phyloP scores from a whole-genome alignment of 2,329 filamentous ascomycete species.

The Chrysoporthe austroafricana region DNA sequence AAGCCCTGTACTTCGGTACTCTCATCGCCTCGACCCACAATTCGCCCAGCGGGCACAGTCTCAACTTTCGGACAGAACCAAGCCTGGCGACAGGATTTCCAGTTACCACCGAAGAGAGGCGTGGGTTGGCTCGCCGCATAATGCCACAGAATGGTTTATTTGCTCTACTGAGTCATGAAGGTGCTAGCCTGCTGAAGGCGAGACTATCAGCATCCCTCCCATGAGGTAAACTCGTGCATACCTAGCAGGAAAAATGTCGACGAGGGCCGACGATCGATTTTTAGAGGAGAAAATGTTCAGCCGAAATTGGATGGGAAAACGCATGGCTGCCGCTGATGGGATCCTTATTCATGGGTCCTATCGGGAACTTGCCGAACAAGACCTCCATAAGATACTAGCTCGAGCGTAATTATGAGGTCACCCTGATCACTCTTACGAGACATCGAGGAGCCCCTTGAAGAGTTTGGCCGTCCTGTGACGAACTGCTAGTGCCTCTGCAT shows the following conservation, averaged over 20 bases:
- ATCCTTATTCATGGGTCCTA: neutral
- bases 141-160: neutral
- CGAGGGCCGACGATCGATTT: neutral
- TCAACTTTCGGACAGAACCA: conserved; percentile 16
- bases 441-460: neutral
- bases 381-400: neutral
- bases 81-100: neutral
- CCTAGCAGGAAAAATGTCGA: neutral
- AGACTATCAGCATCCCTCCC: neutral
- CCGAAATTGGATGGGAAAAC: neutral
- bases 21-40: conserved; percentile 16
- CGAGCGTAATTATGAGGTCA: neutral
- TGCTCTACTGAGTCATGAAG: neutral
- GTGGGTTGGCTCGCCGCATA: neutral
- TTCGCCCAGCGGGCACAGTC: neutral
- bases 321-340: neutral
- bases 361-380: neutral
- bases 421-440: neutral
- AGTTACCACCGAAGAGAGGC: neutral
- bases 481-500: neutral
- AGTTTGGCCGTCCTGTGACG: too few relatives aligned
- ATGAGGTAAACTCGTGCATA: neutral
- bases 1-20: too few relatives aligned
- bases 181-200: too few relatives aligned
- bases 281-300: neutral